Conservation (phyloP, 2,329 filamentous ascomycete genomes). For the Hymenoscyphus infarciens region DNA sequence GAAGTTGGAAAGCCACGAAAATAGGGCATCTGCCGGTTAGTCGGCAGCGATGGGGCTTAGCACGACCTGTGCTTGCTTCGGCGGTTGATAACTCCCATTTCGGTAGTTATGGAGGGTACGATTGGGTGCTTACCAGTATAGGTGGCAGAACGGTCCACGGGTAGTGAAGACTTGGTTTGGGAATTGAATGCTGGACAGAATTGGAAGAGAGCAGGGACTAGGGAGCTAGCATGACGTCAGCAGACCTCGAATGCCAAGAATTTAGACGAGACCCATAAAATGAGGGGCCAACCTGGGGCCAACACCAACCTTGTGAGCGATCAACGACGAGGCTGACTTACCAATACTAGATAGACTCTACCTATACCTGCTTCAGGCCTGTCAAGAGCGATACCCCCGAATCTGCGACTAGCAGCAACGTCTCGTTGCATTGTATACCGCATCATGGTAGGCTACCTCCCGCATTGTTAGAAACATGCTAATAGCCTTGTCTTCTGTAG, state of each 20-base stretch:
- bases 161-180: background rate
- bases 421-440: background rate
- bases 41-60: background rate
- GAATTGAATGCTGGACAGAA: background rate
- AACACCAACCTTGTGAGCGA: constrained; percentile 2
- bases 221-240: background rate
- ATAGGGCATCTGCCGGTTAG: background rate
- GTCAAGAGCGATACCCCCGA: background rate
- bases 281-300: background rate
- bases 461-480: constrained; percentile 2
- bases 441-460: background rate
- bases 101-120: background rate
- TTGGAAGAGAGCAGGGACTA: background rate
- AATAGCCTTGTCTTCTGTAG: constrained; percentile 17
- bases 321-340: background rate
- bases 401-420: background rate
- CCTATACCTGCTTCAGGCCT: background rate
- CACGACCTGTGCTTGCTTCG: background rate
- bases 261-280: constrained; percentile 6
- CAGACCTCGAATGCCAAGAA: constrained; percentile 28
- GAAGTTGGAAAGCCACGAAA: background rate
- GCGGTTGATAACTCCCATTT: background rate
- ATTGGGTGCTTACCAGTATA: background rate
- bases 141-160: background rate
- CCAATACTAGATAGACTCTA: no score